These are phyloP conservation scores for Fonsecaea nubica DNA, from an alignment of 2,329 filamentous ascomycete genomes.

Conservation along the genomic window DNA sequence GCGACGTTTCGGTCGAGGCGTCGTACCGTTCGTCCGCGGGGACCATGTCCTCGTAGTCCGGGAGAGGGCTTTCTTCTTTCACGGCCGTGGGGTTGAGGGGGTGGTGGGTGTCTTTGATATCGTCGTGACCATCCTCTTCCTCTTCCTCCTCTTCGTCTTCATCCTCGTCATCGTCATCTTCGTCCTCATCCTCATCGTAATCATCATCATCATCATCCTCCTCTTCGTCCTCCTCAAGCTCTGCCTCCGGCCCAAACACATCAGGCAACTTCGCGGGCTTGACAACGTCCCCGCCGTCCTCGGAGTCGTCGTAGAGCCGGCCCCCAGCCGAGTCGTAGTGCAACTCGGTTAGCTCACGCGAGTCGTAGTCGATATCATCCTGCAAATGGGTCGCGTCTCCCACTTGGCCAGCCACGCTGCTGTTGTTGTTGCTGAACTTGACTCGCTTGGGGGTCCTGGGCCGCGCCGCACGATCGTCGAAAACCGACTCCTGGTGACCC, in stretches of 20 bases:
- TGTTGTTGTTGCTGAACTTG: background rate
- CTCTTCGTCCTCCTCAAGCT: too few relatives aligned
- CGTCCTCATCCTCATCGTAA: background rate
- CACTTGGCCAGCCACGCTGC: background rate
- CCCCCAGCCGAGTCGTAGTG: background rate
- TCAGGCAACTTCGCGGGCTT: too few relatives aligned
- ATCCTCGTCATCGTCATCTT: background rate
- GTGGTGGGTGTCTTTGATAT: background rate
- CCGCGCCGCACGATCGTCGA: background rate
- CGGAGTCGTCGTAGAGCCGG: background rate
- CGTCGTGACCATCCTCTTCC: background rate
- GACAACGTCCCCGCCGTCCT: background rate
- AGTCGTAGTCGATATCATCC: background rate
- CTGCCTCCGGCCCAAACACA: too few relatives aligned
- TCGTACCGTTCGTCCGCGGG: background rate
- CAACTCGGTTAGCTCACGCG: background rate
- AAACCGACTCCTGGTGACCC: background rate
- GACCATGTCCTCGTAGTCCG: slow-evolving; percentile 6
- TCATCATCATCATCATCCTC: background rate
- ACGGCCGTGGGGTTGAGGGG: background rate
- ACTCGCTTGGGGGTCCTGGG: background rate
- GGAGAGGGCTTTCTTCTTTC: slow-evolving; percentile 1
- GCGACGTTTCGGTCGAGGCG: background rate
- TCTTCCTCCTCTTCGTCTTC: background rate
- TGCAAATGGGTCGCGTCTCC: background rate